Evolutionary conservation across 352 stramenopile genomes (phyloP).

Genomic region (Phytophthora fragariaefolia): DNA sequence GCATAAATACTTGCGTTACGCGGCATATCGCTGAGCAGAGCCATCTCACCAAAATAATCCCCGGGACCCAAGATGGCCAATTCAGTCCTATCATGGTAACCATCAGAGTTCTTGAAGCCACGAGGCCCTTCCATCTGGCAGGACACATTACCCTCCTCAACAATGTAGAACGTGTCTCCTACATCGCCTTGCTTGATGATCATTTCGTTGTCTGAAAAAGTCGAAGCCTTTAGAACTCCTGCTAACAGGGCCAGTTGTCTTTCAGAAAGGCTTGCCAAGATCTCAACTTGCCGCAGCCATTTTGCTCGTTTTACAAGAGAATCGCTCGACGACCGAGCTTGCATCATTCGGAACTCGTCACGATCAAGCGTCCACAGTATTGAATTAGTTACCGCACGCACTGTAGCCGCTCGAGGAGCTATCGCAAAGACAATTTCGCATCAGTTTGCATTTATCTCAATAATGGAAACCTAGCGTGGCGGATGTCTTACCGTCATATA

Average conservation of each 20-base stretch:
- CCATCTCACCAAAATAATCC: conserved; percentile 93
- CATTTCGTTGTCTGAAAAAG: conserved; percentile 70
- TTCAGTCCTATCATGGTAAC: conserved; percentile 23
- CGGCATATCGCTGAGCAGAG: conserved; percentile 90
- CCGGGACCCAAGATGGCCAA: conserved; percentile 67
- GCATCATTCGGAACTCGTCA: conserved; percentile 86
- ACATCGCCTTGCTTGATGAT: conserved; percentile 88
- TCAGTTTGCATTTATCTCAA: too few relatives aligned
- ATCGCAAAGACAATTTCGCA: too few relatives aligned
- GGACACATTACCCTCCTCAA: conserved; percentile 71
- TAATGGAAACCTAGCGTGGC: background rate
- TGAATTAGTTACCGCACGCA: conserved; percentile 89
- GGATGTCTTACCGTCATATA: conserved; percentile 69
- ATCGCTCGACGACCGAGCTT: conserved; percentile 77
- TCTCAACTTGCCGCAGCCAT: conserved; percentile 77
- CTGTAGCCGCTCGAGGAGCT: conserved; percentile 91
- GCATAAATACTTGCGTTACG: conserved; percentile 78
- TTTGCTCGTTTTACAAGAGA: conserved; percentile 77
- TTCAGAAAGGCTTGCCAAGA: conserved; percentile 69
- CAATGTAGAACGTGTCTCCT: conserved; percentile 85
- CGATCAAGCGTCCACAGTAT: conserved; percentile 91
- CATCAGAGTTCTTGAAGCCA: conserved; percentile 33
- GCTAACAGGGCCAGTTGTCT: conserved; percentile 72
- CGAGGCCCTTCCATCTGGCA: conserved; percentile 61
- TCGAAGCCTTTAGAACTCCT: conserved; percentile 65